Evolutionary conservation across 2,329 filamentous ascomycete species (phyloP), one percentile per base, ranked within the genome.

Genomic region (Paecilomyces formosus): DNA sequence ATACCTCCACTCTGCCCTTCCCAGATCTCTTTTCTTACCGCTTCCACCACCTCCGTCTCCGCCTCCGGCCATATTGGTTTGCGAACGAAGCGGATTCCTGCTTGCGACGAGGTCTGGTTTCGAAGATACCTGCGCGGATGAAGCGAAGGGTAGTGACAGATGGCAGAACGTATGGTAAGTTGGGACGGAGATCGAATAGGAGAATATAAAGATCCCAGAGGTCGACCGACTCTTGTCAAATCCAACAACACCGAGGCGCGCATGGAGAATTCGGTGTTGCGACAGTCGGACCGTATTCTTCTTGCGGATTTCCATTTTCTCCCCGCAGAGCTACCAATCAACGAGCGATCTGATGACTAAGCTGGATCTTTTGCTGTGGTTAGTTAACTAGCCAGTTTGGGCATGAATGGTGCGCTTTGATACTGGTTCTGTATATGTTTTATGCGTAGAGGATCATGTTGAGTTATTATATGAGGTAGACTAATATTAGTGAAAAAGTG

Each of bases 1-100:
- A 71, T 78, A 88, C 87, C 81, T 81, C 75, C 84, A 87, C 70
- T 86, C 85, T 61, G 77, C 79, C 73, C 87, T 78, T 66, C 87
- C 86, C 83, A 87, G 77, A 82, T 88, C 83, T 72, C 79, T 79
- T 71, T 83, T 86, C 82, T 85, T 85, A 81, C 78, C 76, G 71
- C 74, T 70, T 65, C 71, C 68, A 70, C 70, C 68, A 67, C 68
- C 62, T 64, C 66, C 62, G 60, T 61, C 65, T 66, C 65, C 63
- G 30, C 71, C 68, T 45, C 39, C 39, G 39, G 39, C 39, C 39
- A 45, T 45, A 45, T 45, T 45, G 39, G 15, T 45, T 18, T 45
- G 7, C 39, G 39, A 18, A 45, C 39, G 39, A 45, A 45, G 18
- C 39, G 39, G 8, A 45, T 21, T 52, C 50, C 50, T 21, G 50